Evolutionary conservation across 2,329 filamentous ascomycete species (phyloP), one percentile per base, ranked within the genome.

Genomic region (Tolypocladium nubicola): DNA sequence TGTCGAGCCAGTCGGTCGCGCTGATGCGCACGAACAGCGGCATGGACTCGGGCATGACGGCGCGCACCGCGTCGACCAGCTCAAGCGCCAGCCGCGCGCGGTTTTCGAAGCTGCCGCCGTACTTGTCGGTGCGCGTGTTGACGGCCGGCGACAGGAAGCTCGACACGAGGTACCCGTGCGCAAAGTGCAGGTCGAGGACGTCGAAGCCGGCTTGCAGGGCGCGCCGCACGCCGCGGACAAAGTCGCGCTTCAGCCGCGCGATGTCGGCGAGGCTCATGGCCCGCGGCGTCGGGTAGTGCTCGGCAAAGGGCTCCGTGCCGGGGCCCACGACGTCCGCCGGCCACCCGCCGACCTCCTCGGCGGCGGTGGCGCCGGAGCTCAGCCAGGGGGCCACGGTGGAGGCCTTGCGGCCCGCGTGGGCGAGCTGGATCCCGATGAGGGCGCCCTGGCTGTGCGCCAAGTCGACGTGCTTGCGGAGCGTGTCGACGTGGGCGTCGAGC

Each of bases 151-250:
- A 85, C 3, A 91, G 59, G 75, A 93, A 94, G 2, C 76, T 73
- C 63, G 85, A 83, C 0, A 93, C 73, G 0, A 94, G 79, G 67
- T 92, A 94, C 1, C 89, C 89, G 65, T 94, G 89, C 0, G 89
- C 90, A 63, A 80, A 82, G 73, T 94, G 90, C 54, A 95, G 83
- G 69, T 85, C 86, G 19, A 89, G 77, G 4, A 82, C 81, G 64
- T 88, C 86, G 61, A 88, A 82, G 0, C 89, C 89, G 0, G 83
- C 84, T 54, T 78, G 72, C 0, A 90, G 67, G 1, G 88, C 79
- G 11, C 84, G 73, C 60, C 76, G 74, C 0, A 78, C 76, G 0
- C 78, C 79, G 0, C 75, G 76, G 1, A 75, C 79, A 70, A 82
- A 91, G 2, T 80, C 81, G 8, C 69, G 68, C 68, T 89, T 87